Conservation (phyloP, 1,284 basidiomycete species). For the Ceratorhiza oryzae-sativae region DNA sequence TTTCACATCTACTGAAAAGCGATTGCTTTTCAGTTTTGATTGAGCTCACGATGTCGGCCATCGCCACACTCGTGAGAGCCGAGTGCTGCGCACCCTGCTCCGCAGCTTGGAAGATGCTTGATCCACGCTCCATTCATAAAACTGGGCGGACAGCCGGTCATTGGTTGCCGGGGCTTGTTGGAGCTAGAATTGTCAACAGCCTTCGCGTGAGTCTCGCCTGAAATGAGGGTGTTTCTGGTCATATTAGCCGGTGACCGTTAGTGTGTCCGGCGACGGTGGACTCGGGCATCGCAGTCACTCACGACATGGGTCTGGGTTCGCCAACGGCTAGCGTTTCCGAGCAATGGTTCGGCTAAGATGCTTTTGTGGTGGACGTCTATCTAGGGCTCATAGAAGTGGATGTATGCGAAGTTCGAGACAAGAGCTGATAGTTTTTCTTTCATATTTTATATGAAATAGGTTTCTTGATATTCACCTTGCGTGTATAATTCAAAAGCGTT, state of each 20-base stretch:
- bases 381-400: too few relatives aligned
- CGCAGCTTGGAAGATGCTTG: slow-evolving; percentile 8
- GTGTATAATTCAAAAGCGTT: background rate
- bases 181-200: background rate
- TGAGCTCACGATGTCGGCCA: background rate
- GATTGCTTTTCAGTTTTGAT: background rate
- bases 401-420: too few relatives aligned
- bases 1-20: slow-evolving; percentile 4
- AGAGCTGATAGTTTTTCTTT: too few relatives aligned
- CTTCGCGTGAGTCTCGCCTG: background rate
- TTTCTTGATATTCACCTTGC: background rate
- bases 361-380: too few relatives aligned
- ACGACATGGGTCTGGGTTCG: background rate
- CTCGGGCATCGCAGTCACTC: background rate
- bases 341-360: background rate
- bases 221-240: background rate
- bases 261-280: background rate
- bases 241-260: background rate
- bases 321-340: background rate
- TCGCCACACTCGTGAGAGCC: slow-evolving; percentile 2
- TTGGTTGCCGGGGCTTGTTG: background rate
- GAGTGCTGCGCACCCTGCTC: slow-evolving; percentile 26
- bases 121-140: background rate
- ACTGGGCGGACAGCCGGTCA: background rate
- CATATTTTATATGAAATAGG: too few relatives aligned